Percentiles rank a stretch among this genome's conserved stretches.
Conservation (phyloP, 805 yeast genomes). For the Saccharomycopsis sp. region DNA sequence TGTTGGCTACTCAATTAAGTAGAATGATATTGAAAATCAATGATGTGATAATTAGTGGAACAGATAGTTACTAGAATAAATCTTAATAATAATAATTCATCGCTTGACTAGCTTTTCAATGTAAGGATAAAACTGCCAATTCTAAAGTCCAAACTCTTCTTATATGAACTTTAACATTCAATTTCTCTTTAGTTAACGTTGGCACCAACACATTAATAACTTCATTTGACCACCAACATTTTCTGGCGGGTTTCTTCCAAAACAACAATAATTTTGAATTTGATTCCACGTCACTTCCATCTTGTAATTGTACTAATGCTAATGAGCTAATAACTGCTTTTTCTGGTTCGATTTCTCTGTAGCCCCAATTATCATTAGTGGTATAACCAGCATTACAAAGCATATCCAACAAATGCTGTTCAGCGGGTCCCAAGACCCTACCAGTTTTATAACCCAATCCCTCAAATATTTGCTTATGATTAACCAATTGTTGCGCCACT, state of each 20-base stretch:
- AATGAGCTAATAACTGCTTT: conserved; percentile 83
- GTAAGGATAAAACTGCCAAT: conserved; percentile 54
- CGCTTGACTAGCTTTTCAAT: neutral
- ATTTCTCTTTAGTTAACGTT: conserved; percentile 17
- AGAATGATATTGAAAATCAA: conserved; percentile 97
- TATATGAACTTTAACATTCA: conserved; percentile 65
- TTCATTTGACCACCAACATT: conserved; percentile 94
- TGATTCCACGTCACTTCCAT: conserved; percentile 24
- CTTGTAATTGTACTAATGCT: conserved; percentile 56
- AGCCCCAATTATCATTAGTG: conserved; percentile 72
- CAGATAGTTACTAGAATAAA: conserved; percentile 50
- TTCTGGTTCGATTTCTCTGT: conserved; percentile 78
- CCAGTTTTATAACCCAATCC: conserved; percentile 60
- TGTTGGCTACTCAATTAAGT: conserved; percentile 93
- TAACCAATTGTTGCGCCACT: conserved; percentile 61
- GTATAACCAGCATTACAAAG: conserved; percentile 81
- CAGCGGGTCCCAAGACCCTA: conserved; percentile 74
- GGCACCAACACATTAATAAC: conserved; percentile 34
- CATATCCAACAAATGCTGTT: conserved; percentile 92
- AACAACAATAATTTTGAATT: conserved; percentile 65
- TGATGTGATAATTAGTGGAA: conserved; percentile 88
- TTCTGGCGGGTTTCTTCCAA: conserved; percentile 97
- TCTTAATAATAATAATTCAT: neutral
- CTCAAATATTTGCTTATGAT: conserved; percentile 58
- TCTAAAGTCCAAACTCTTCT: conserved; percentile 97